Evolutionary conservation across 2,329 filamentous ascomycete genomes (phyloP).

Genomic region (Penicillium sp.): DNA sequence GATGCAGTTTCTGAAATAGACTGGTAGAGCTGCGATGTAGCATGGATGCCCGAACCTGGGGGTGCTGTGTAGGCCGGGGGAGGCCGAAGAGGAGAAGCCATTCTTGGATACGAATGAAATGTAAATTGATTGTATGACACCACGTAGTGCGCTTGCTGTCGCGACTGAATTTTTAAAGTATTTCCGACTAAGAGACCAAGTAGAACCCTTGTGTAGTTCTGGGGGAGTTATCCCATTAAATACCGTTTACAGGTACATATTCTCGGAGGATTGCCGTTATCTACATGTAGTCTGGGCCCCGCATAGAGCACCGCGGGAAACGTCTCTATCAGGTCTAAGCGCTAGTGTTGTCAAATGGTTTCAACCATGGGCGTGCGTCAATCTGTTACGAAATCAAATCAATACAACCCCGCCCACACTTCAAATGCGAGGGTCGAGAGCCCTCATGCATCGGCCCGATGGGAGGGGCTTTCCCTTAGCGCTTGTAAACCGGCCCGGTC

Average conservation of each 20-base stretch:
- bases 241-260: neutral
- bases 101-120: conserved; percentile 9
- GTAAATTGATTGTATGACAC: neutral
- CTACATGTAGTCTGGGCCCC: neutral
- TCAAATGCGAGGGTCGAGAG: neutral
- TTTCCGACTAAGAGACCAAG: neutral
- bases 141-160: neutral
- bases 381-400: neutral
- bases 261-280: neutral
- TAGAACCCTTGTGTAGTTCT: neutral
- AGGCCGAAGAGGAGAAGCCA: conserved; percentile 33
- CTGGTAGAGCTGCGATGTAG: conserved; percentile 36
- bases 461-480: conserved; percentile 14
- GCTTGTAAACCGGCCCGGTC: conserved; percentile 8
- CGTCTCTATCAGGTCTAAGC: neutral
- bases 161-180: neutral
- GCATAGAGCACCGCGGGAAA: neutral
- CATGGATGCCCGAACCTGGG: conserved; percentile 36
- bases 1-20: conserved; percentile 39
- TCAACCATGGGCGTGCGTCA: neutral
- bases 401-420: neutral
- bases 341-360: neutral
- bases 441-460: conserved; percentile 9
- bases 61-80: conserved; percentile 42
- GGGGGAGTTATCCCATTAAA: neutral